Conservation (phyloP, 176 grass and related monocot species). For the Coix lacrymajobi region DNA sequence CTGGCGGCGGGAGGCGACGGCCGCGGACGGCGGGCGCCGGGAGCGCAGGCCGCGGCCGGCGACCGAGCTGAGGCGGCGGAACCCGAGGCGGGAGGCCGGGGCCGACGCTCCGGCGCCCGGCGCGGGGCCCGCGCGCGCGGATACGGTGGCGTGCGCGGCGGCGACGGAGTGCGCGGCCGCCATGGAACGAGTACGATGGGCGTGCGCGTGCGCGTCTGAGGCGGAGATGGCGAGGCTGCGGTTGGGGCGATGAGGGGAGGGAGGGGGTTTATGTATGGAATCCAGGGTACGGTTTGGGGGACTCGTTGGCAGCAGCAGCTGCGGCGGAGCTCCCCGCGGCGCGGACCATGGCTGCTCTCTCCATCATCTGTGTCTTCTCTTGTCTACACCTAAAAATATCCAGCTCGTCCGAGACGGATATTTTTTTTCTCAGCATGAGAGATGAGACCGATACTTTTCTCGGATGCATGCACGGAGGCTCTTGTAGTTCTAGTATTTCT, state of each 20-base stretch:
- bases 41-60: slow-evolving; percentile 37
- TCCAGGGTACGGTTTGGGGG: slow-evolving; percentile 30
- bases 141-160: slow-evolving; percentile 42
- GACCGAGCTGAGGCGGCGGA: slow-evolving; percentile 43
- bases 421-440: too few relatives aligned
- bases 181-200: slow-evolving; percentile 14
- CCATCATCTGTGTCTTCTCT: too few relatives aligned
- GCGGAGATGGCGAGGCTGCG: slow-evolving; percentile 36
- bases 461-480: too few relatives aligned
- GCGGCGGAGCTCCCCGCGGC: too few relatives aligned
- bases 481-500: too few relatives aligned
- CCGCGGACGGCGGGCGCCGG: slow-evolving; percentile 6
- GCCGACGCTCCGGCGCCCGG: background rate
- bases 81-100: slow-evolving; percentile 4
- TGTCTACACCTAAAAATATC: too few relatives aligned
- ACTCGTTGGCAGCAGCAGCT: slow-evolving; percentile 12
- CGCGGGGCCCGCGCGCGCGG: slow-evolving; percentile 15
- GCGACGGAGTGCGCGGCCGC: slow-evolving; percentile 53
- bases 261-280: slow-evolving; percentile 29
- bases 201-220: background rate
- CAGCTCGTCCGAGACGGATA: too few relatives aligned
- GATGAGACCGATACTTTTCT: too few relatives aligned
- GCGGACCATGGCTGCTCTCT: too few relatives aligned
- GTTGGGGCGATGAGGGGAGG: background rate
- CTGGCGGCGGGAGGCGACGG: background rate